Base-by-base conservation (phyloP, 768 basidiomycete species). In the Trametes cinnabarina region DNA sequence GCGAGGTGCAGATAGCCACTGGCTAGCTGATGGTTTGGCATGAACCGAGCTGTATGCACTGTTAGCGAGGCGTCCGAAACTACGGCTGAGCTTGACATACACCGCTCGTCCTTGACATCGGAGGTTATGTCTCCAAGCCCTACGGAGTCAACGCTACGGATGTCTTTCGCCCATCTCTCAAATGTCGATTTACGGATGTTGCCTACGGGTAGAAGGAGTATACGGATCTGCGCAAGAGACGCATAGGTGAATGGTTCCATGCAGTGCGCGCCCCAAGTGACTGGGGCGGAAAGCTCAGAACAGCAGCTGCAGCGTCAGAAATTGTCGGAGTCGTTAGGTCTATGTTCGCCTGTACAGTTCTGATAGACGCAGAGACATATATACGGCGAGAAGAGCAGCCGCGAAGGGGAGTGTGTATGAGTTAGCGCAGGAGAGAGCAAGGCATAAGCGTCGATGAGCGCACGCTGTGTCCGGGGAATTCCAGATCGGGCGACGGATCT, bases 181-280 rank as follows among this genome's bases (percentile, higher is more conserved):
- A 90, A 97, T 2, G 80, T 76, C n/a, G 81, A 63, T 40, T 79
- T 78, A 1, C 83, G 76, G 61, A 97, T 90, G 7, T 82, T 73
- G 35, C 93, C 92, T 11, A 98, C 85, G 15, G 96, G 95, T 15
- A 97, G 73, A 58, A 98, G 81, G 19, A 98, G 82, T 47, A 98
- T 82, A 57, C 82, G 86, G 55, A 98, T 78, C 69, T 92, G 90
- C 19, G 92, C 94, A 46, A 96, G 82, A 19, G 91, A 90, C 22
- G 86, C 88, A 67, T 92, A 94, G 14, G 84, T 77, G 72, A 83
- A 75, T 48, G 79, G 78, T 67, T 86, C 87, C 88, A 92, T 92
- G 47, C 50, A 58, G 57, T 48, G 55, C 34, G 41, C 32, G 55
- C 11, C 43, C 40, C 32, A n/a, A 51, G 40, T 52, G 25, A 30